A percentile compares a stretch with the other conserved stretches of the same genome.
Evolutionary conservation across 2,329 filamentous ascomycete species (phyloP).

Genomic region (Fusarium goolgardi): DNA sequence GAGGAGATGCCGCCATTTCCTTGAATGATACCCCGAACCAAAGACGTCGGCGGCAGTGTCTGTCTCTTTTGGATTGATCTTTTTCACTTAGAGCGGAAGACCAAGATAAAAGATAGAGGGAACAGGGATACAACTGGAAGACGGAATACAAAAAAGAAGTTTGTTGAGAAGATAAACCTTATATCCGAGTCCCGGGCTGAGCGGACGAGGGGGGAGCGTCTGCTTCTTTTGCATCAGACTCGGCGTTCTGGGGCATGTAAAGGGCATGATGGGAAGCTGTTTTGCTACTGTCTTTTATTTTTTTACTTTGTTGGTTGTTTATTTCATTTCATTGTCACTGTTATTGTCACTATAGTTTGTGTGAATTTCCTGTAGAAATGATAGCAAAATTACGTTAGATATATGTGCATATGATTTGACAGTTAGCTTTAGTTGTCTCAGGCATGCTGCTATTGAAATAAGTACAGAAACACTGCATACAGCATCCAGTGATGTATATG

Average conservation of each 20-base stretch:
- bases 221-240: conserved; percentile 48
- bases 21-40: not conserved
- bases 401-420: not conserved
- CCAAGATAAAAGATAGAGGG: conserved; percentile 18
- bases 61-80: conserved; percentile 28
- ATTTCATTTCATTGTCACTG: conserved; percentile 1
- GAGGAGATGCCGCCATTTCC: conserved; percentile 16
- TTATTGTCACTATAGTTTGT: conserved; percentile 29
- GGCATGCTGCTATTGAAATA: not conserved
- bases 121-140: conserved; percentile 20
- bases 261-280: conserved; percentile 47
- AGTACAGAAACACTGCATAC: not conserved
- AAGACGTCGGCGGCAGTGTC: not conserved
- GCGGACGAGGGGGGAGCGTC: conserved; percentile 37
- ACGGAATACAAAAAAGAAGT: conserved; percentile 24
- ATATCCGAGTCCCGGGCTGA: conserved; percentile 36
- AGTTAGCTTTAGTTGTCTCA: not conserved
- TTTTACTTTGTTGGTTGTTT: conserved; percentile 20
- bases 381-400: conserved; percentile 13
- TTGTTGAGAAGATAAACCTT: conserved; percentile 26
- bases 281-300: not conserved
- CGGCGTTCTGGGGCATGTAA: conserved; percentile 48
- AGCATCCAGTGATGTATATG: not conserved
- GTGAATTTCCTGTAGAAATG: conserved; percentile 25
- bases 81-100: conserved; percentile 25